Evolutionary conservation across 495 filamentous ascomycete species (phyloP), one percentile per base, ranked within the genome.

Genomic region (Staphylotrichum tortipilum): DNA sequence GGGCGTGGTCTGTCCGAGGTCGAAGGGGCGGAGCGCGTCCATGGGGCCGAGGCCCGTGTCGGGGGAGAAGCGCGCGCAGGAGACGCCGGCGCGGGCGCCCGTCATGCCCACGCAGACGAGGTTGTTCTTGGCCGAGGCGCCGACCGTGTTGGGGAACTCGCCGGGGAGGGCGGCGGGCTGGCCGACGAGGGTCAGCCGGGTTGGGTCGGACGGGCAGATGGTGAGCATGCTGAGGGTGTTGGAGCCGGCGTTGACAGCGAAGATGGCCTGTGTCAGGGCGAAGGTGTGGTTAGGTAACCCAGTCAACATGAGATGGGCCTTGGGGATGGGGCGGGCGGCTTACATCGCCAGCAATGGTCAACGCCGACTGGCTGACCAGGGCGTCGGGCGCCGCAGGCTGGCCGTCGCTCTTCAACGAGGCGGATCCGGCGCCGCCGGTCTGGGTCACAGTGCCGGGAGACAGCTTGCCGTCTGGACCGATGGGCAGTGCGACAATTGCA

Each of bases 191-290:
- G 50, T 52, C 36, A 69, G 44, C 8, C 35, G 22, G 14, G 68
- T 72, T 4, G 79, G 71, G 55, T 81, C 60, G 5, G 51, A 14
- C 1, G 60, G 44, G 18, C 58, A 58, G 61, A 83, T 81, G 40
- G 60, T 50, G 36, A 83, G 64, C 72, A 80, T 74, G 49, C 68
- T 71, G 3, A 80, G 34, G 3, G 75, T 75, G 57, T 81, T 78
- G 31, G 75, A 80, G 28, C 78, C 78, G n/a, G 80, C 64, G 60
- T 82, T 82, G 31, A 82, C 78, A 19, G 75, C 77, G 45, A 82
- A 78, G 26, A 82, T 46, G 46, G 49, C 31, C 71, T 75, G 42
- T n/a, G 39, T 0, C 22, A 9, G 3, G 26, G 67, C 10, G 50
- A 22, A 19, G 9, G 12, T 14, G 4, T 8, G 8, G 40, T 30